Evolutionary conservation across 805 yeast species (phyloP).

Genomic region (Metschnikowia borealis): DNA sequence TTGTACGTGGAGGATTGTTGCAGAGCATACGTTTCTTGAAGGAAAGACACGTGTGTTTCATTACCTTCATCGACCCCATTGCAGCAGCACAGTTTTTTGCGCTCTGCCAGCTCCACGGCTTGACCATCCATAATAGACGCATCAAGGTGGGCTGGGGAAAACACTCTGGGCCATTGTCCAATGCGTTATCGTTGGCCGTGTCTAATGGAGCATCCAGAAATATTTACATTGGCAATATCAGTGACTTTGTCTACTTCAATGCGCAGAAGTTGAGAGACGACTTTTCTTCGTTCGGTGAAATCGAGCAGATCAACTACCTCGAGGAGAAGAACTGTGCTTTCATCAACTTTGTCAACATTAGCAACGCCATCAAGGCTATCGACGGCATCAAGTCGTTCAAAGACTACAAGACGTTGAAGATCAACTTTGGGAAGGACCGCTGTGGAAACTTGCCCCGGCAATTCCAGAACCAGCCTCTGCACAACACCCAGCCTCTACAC

Average conservation of each 20-base stretch:
- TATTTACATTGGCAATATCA: slow-evolving; percentile 76
- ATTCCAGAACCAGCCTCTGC: slow-evolving; percentile 37
- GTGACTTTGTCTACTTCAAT: slow-evolving; percentile 46
- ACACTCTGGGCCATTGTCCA: slow-evolving; percentile 88
- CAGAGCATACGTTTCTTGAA: slow-evolving; percentile 76
- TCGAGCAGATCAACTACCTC: slow-evolving; percentile 88
- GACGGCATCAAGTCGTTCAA: slow-evolving; percentile 80
- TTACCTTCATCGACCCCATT: slow-evolving; percentile 92
- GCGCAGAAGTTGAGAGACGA: slow-evolving; percentile 63
- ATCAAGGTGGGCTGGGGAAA: slow-evolving; percentile 98
- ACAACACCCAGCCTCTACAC: neutral
- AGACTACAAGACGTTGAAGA: slow-evolving; percentile 62
- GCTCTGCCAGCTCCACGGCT: slow-evolving; percentile 84
- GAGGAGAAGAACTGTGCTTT: slow-evolving; percentile 85
- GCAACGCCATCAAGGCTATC: slow-evolving; percentile 84
- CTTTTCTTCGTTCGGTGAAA: slow-evolving; percentile 83
- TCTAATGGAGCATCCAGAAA: slow-evolving; percentile 93
- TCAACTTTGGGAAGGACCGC: slow-evolving; percentile 50
- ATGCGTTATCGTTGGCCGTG: slow-evolving; percentile 83
- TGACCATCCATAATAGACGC: slow-evolving; percentile 78
- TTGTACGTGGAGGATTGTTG: slow-evolving; percentile 89
- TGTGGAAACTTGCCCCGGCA: slow-evolving; percentile 93
- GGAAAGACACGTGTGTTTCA: slow-evolving; percentile 89
- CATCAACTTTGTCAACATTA: slow-evolving; percentile 85
- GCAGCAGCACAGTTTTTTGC: slow-evolving; percentile 98